Evolutionary conservation across 2,329 filamentous ascomycete species (phyloP), one percentile per base, ranked within the genome.

Genomic region (Claviceps spartinae): DNA sequence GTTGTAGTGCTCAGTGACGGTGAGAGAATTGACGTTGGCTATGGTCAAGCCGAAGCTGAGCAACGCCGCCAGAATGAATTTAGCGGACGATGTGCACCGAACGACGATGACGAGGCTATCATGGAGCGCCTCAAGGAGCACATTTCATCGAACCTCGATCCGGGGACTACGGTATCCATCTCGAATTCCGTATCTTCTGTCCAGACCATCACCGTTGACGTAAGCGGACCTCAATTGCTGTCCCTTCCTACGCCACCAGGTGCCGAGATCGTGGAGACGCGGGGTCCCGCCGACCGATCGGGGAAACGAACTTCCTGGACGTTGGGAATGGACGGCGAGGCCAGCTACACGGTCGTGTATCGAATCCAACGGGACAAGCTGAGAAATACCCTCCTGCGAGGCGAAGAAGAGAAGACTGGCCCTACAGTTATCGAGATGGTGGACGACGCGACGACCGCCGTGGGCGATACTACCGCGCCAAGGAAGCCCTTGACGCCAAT

Each of bases 151-250:
- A 71, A 81, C 0, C 63, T 83, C 4, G 73, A 79, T 1, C 63
- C 73, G 0, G 74, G 78, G 45, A 75, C 80, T 0, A 73, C 73
- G n/a, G 74, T 83, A 5, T 77, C 77, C 8, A 78, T 83, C 40
- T 77, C 74, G 1, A 81, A 78, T 5, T 74, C 76, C 2, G 78
- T 79, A 0, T 74, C 73, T 1, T 81, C 77, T 1, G 79, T 75
- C 7, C 82, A 82, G 55, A 83, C 72, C 14, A 80, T 84, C 58
- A 82, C 81, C 0, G 79, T 84, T 2, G 79, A 84, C 50, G 74
- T 85, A 40, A 73, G 73, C 14, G 78, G 78, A 1, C 68, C 73
- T 4, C 67, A 72, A 20, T 68, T 73, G 5, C 69, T 76, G 2
- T 69, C 74, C 1, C 65, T 83, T 2, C 68, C 74, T 1, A 75